Percentiles rank a stretch among this genome's conserved stretches.
Evolutionary conservation across 148 eudicot species (phyloP).

Genomic region (Polygonum aviculare): DNA sequence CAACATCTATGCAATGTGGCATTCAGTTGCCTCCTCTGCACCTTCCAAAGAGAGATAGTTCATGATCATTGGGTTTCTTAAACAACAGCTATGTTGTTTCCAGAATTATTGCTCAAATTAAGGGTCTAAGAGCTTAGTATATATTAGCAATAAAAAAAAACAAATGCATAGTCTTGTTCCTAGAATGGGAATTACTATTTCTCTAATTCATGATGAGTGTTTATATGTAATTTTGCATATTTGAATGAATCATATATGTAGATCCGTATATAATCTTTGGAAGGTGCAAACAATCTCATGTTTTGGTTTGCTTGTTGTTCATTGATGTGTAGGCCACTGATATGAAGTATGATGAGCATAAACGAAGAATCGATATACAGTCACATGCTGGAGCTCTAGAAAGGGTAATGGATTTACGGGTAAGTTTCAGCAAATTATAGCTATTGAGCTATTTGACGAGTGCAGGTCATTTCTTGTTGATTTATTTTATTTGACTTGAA

Average conservation of each 20-base stretch:
- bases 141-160: not conserved
- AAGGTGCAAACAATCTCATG: not conserved
- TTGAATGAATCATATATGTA: not conserved
- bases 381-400: too few relatives aligned
- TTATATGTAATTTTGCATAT: not conserved
- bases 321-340: conserved; percentile 51
- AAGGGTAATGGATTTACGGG: too few relatives aligned
- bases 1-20: too few relatives aligned
- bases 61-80: not conserved
- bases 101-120: not conserved
- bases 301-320: conserved; percentile 4
- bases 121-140: not conserved
- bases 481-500: too few relatives aligned
- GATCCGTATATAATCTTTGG: too few relatives aligned
- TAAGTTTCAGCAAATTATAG: not conserved
- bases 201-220: not conserved
- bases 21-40: too few relatives aligned
- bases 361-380: conserved; percentile 72
- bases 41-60: not conserved
- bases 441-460: too few relatives aligned
- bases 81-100: not conserved
- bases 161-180: not conserved
- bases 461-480: too few relatives aligned
- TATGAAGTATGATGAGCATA: conserved; percentile 89
- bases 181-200: not conserved